Base-by-base conservation (phyloP, 257 asterid genomes). In the Nicotiana noctiflora region DNA sequence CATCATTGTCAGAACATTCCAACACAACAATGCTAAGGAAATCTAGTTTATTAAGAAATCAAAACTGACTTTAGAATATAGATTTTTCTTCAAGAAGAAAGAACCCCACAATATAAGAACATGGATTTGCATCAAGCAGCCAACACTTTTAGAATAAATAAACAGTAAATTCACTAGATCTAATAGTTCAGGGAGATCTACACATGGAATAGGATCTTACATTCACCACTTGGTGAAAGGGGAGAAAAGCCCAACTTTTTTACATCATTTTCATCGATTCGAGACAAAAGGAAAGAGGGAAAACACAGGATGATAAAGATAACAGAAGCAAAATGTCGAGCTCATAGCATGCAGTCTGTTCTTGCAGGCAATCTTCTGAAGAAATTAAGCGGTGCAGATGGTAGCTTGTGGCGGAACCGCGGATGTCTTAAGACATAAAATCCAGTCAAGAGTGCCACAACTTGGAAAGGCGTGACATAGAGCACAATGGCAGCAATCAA, bases 281-380 rank as follows among this genome's bases (percentile, higher is more conserved):
- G 37, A 23, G 40, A 72, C 15, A 21, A 6, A 2, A 12, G 14
- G 23, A 21, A 6, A 2, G 15, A 8, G 14, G 21, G 23, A 15
- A 31, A 13, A 29, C 13, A 14, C 61, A 23, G 78, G 23, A 49
- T 74, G 44, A 25, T 49, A 72, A 49, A 2, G 44, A 23, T 13
- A 25, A 49, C 34, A 2, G 13, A 49, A 23, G 61, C 23, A 19
- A 25, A 49, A 14, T 15, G 44, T 46, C 44, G 4, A 29, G 31
- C 5, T 74, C 15, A 82, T 32, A 82, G 75, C 81, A 82, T 82
- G 29, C 82, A 62, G 25, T 82, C 81, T 12, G 85, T 31, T 62
- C 81, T 64, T 1, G 85, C 85, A 0, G 85, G 85, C 59, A 82
- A 11, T 25, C 85, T 40, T 25, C 79, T 59, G 68, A 82, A 76